These are phyloP conservation scores for Linaria vulgaris DNA, from an alignment of 257 asterid species.

Conservation along the genomic window DNA sequence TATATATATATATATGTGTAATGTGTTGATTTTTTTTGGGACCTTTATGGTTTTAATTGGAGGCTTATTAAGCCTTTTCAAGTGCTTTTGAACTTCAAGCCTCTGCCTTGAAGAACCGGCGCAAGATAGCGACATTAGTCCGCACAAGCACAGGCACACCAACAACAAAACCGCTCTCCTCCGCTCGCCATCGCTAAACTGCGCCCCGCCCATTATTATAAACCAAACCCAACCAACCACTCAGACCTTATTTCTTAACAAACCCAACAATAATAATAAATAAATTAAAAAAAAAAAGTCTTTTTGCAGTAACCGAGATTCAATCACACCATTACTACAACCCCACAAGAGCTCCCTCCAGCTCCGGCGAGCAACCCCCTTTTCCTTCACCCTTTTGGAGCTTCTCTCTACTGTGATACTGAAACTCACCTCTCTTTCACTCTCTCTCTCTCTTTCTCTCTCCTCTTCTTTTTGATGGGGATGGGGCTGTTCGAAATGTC, in stretches of 20 bases:
- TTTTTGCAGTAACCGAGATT: slow-evolving; percentile 22
- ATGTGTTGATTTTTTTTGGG: neutral
- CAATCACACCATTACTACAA: slow-evolving; percentile 15
- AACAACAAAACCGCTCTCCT: slow-evolving; percentile 31
- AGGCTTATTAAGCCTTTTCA: slow-evolving; percentile 71
- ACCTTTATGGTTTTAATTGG: slow-evolving; percentile 73
- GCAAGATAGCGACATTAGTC: slow-evolving; percentile 44
- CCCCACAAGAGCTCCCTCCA: slow-evolving; percentile 18
- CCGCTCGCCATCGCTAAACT: slow-evolving; percentile 36
- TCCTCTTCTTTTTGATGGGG: slow-evolving; percentile 26
- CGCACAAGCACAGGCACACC: slow-evolving; percentile 36
- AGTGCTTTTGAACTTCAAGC: slow-evolving; percentile 65
- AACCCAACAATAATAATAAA: too few species aligned
- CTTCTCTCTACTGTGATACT: slow-evolving; percentile 21
- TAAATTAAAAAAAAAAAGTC: slow-evolving; percentile 23
- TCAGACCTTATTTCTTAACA: slow-evolving; percentile 16
- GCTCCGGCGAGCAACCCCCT: too few species aligned
- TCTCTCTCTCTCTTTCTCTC: slow-evolving; percentile 23
- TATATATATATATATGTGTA: neutral
- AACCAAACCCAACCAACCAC: slow-evolving; percentile 1
- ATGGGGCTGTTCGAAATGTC: slow-evolving; percentile 34
- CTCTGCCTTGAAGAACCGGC: slow-evolving; percentile 53
- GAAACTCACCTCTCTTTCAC: slow-evolving; percentile 30
- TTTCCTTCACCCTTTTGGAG: slow-evolving; percentile 36
- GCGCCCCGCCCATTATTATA: slow-evolving; percentile 33